Conservation (phyloP, 176 grass and related monocot species). For the Bromus sterilis region DNA sequence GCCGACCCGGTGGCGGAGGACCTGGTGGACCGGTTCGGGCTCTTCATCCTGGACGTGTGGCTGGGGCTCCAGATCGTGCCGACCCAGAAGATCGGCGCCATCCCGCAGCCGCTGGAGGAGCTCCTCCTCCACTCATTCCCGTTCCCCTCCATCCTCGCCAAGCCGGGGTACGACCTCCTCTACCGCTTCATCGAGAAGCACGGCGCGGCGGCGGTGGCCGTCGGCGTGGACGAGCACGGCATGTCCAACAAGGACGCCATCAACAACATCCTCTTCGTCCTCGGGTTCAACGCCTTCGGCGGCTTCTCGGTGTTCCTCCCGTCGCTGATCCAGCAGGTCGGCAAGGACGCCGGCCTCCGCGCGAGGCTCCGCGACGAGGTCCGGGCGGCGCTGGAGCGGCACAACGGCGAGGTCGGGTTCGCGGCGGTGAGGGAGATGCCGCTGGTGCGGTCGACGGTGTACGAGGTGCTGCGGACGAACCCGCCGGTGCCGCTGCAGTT, state of each 20-base stretch:
- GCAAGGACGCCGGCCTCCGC: slow-evolving; percentile 25
- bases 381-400: slow-evolving; percentile 8
- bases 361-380: slow-evolving; percentile 40
- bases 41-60: slow-evolving; percentile 56
- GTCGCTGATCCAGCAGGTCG: slow-evolving; percentile 31
- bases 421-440: slow-evolving; percentile 44
- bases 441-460: slow-evolving; percentile 64
- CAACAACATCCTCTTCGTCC: slow-evolving; percentile 88
- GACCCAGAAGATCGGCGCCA: slow-evolving; percentile 33
- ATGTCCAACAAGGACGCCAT: slow-evolving; percentile 50
- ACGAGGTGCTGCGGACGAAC: slow-evolving; percentile 67
- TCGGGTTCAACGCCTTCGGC: slow-evolving; percentile 85
- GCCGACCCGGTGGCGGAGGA: slow-evolving; percentile 42
- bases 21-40: slow-evolving; percentile 24
- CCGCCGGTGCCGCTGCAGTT: slow-evolving; percentile 84
- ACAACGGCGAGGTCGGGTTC: slow-evolving; percentile 24
- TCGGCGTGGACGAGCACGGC: slow-evolving; percentile 21
- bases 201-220: slow-evolving; percentile 29
- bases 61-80: slow-evolving; percentile 79
- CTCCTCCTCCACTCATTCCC: slow-evolving; percentile 81
- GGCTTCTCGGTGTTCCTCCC: slow-evolving; percentile 80
- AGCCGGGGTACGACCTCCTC: slow-evolving; percentile 47
- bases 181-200: slow-evolving; percentile 66
- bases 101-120: slow-evolving; percentile 75
- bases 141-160: slow-evolving; percentile 39